Evolutionary conservation across 768 basidiomycete species (phyloP), one percentile per base, ranked within the genome.

Genomic region (Leccinum longicurvipes): DNA sequence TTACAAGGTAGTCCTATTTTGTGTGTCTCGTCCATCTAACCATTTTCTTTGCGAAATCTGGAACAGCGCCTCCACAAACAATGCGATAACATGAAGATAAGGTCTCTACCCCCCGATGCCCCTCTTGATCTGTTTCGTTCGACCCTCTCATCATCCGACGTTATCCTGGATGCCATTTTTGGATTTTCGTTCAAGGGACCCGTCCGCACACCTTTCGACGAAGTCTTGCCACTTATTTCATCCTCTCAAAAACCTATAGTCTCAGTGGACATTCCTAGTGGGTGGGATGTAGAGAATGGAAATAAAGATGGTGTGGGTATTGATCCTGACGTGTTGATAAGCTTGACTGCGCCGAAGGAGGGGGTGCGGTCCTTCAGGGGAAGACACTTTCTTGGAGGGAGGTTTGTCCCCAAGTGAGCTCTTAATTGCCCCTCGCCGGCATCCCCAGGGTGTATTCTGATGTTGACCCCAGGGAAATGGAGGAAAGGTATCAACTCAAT

Each of bases 121-220:
- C 79, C 81, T 21, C 61, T 71, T 15, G 74, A 77, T 19, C 62
- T 76, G 31, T 78, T 90, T 19, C 68, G 73, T 47, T 67, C 73
- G 42, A 80, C 81, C 6, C 76, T 89, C 34, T 65, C 75, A 7
- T 76, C 79, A 28, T 82, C 84, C 4, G 91, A 97, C 70, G 85
- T 97, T 42, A 81, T 98, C 19, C 78, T 99, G 52, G 97, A 99
- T 67, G 93, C 95, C 5, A 89, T 99, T 55, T 99, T 99, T 63
- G 97, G 96, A 5, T 98, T 99, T 76, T 98, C 95, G 1, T 99
- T 98, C 82, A 79, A 88, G 56, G 88, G 89, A 0, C 95, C 97
- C 32, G 80, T 94, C 6, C 87, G 97, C 11, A 73, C 86, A 8
- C 97, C 97, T 0, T 99, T 98, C 72, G 86, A 93, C 63, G 66